Evolutionary conservation across 139 green algal species (phyloP), one percentile per base, ranked within the genome.

Genomic region (Tetradesmus obliquus): DNA sequence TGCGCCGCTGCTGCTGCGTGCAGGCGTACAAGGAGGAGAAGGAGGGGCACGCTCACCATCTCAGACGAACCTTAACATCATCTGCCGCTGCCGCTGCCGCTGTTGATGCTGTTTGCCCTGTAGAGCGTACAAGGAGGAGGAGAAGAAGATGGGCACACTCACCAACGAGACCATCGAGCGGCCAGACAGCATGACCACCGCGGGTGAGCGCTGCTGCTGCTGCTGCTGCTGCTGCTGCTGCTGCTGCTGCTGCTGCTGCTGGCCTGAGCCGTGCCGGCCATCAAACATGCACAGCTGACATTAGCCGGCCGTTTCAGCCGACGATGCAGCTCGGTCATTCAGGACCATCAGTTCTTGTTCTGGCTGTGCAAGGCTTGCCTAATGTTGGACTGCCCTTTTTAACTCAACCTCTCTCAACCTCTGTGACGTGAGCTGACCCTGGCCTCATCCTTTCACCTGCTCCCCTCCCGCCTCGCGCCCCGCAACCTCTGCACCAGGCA

Each of bases 81-180:
- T 45, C 32, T 45, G 32, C 32, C 54, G 72, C 72, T 81, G 72
- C 72, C 1, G 72, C 72, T 54, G 72, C 72, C 51, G 19, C 22
- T 82, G 74, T n/a, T 82, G 74, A 22, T 82, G 74, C 74, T 55
- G 76, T 13, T 83, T 6, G 9, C 20, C 6, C 76, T 76, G 17
- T 71, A 90, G 86, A 53, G 86, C 86, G 53, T 90, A 90, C 86
- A 90, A 97, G 95, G 97, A 98, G 72, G 97, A 98, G 94, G 97
- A 99, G 94, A 98, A 98, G 95, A 96, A 97, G 93, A 89, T 96
- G 93, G 97, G 97, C 82, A 94, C 79, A 32, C 86, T 97, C 85
- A 93, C 95, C 20, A 92, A 96, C 62, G 98, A 99, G 94, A 93
- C 96, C 69, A 99, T 99, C 54, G 97, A 99, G 95, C 91, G 93